phyloP scores from a whole-genome alignment of 2,329 filamentous ascomycete species.

The Monosporascus ibericus region DNA sequence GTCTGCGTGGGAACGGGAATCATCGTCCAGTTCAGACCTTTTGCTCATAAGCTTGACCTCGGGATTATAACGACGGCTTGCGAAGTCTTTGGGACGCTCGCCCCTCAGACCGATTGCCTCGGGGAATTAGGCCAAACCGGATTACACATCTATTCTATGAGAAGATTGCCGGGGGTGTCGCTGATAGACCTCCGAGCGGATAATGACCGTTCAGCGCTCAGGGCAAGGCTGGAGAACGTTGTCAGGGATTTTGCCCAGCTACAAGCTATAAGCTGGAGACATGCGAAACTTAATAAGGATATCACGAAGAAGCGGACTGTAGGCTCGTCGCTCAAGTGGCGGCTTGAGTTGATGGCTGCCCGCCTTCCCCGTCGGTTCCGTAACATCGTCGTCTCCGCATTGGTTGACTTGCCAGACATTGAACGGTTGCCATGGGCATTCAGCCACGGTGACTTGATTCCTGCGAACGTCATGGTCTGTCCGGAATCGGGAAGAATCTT shows the following conservation, averaged over 20 bases:
- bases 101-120: constrained; percentile 34
- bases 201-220: constrained; percentile 2
- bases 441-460: constrained; percentile 55
- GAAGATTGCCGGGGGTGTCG: constrained; percentile 34
- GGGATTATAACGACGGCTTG: constrained; percentile 30
- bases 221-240: constrained; percentile 21
- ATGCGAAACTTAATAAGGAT: constrained; percentile 9
- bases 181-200: constrained; percentile 26
- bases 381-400: constrained; percentile 16
- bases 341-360: constrained; percentile 30
- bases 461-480: constrained; percentile 51
- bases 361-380: constrained; percentile 31
- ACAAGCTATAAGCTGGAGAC: constrained; percentile 32
- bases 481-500: constrained; percentile 34
- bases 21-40: constrained; percentile 44
- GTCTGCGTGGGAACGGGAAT: constrained; percentile 31
- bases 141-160: constrained; percentile 36
- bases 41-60: constrained; percentile 34
- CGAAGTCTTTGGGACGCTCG: constrained; percentile 33
- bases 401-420: constrained; percentile 27
- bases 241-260: constrained; percentile 36
- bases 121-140: constrained; percentile 24
- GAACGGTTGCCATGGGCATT: constrained; percentile 46
- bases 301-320: constrained; percentile 26
- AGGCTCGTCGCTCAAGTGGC: constrained; percentile 34